phyloP scores from a whole-genome alignment of 2,329 filamentous ascomycete genomes.

The Hypoxylon sp. region DNA sequence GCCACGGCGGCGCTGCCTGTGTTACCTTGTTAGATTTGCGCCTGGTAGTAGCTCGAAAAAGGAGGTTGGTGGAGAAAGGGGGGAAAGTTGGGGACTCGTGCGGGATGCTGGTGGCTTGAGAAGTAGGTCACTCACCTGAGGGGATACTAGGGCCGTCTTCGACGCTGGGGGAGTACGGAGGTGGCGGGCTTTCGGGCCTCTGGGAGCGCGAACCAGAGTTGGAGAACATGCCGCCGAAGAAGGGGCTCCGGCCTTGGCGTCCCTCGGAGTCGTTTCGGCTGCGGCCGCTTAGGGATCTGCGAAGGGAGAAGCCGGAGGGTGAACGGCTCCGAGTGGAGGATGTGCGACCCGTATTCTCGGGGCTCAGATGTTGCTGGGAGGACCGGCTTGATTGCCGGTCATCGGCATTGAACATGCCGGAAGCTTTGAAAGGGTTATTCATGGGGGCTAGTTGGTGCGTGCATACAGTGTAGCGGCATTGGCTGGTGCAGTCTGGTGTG shows the following conservation, averaged over 20 bases:
- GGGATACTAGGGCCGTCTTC: conserved; percentile 12
- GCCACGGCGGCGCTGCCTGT: neutral
- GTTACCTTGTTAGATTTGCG: conserved; percentile 4
- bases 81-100: neutral
- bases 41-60: no score
- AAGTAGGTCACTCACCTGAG: conserved; percentile 2
- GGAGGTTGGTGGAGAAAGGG: neutral
- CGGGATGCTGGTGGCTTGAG: neutral
- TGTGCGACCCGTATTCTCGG: neutral
- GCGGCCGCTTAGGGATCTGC: conserved; percentile 30
- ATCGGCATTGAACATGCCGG: neutral
- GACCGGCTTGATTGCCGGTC: neutral
- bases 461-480: conserved; percentile 18
- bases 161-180: conserved; percentile 36
- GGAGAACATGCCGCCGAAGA: conserved; percentile 20
- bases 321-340: conserved; percentile 20
- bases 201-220: conserved; percentile 9
- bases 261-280: conserved; percentile 20
- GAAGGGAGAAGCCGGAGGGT: conserved; percentile 33
- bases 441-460: conserved; percentile 23
- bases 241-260: conserved; percentile 13
- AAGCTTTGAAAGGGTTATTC: conserved; percentile 26
- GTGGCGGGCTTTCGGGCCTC: conserved; percentile 39
- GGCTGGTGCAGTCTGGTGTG: conserved; percentile 17
- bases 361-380: conserved; percentile 7